Conservation (phyloP, 257 asterid species). For the Perilla frutescens region DNA sequence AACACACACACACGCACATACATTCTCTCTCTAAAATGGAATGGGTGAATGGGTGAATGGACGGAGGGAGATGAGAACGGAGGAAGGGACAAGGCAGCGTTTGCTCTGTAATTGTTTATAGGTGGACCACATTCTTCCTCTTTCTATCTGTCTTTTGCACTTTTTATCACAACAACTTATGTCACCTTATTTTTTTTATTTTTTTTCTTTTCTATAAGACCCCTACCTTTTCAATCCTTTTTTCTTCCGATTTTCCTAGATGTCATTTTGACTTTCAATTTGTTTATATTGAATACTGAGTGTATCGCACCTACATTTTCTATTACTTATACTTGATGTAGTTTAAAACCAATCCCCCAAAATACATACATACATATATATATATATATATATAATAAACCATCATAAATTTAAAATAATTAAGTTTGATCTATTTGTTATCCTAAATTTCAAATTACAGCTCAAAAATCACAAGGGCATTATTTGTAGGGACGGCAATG, state of each 20-base stretch:
- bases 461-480: too few species aligned
- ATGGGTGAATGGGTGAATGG: slow-evolving; percentile 28
- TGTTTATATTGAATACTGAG: too few species aligned
- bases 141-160: slow-evolving; percentile 13
- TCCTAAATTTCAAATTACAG: too few species aligned
- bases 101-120: slow-evolving; percentile 33
- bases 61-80: slow-evolving; percentile 46
- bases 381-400: too few species aligned
- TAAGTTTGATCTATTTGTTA: too few species aligned
- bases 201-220: neutral
- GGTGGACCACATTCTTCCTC: slow-evolving; percentile 44
- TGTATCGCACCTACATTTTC: too few species aligned
- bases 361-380: too few species aligned
- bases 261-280: neutral
- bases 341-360: too few species aligned
- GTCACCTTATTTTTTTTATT: neutral
- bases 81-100: slow-evolving; percentile 43
- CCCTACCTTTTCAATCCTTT: neutral
- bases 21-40: slow-evolving; percentile 6
- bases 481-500: too few species aligned
- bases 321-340: too few species aligned
- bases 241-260: neutral
- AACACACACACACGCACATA: neutral
- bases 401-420: too few species aligned
- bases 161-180: slow-evolving; percentile 7